phyloP scores from a whole-genome alignment of 352 stramenopile genomes.

The Saprolegnia diclina region DNA sequence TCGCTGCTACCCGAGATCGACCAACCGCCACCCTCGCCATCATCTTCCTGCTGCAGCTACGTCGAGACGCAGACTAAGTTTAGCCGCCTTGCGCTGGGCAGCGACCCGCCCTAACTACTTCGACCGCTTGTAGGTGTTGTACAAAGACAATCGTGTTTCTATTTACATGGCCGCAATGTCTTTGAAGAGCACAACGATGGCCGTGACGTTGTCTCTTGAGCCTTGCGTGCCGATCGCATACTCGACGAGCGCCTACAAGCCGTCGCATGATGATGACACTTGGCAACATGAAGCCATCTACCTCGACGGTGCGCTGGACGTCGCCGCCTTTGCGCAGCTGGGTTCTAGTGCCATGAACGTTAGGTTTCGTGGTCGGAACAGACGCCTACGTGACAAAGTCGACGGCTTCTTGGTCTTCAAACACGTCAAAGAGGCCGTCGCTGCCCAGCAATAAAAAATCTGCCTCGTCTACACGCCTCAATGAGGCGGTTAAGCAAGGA shows the following conservation, averaged over 20 bases:
- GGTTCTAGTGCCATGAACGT: constrained; percentile 24
- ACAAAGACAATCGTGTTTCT: not conserved
- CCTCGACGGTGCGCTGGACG: constrained; percentile 73
- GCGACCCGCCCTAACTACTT: not conserved
- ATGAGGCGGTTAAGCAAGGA: not conserved
- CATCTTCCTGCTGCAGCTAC: not conserved
- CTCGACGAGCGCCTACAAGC: constrained; percentile 58
- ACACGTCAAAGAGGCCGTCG: constrained; percentile 75
- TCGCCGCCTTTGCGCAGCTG: constrained; percentile 66
- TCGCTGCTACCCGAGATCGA: not conserved
- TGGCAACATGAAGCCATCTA: constrained; percentile 23
- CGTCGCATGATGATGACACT: constrained; percentile 1
- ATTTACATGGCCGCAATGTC: constrained; percentile 29
- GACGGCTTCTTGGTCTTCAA: constrained; percentile 78
- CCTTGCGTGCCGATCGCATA: constrained; percentile 75
- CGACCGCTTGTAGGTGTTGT: not conserved
- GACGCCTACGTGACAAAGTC: constrained; percentile 47
- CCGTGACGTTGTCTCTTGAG: constrained; percentile 84
- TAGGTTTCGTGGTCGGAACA: not conserved
- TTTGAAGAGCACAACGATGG: constrained; percentile 80
- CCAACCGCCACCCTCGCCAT: not conserved
- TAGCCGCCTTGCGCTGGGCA: not conserved
- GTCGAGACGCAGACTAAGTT: not conserved
- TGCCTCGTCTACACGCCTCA: constrained; percentile 41
- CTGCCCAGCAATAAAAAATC: constrained; percentile 77